phyloP scores from a whole-genome alignment of 257 asterid genomes.

The Salvia splendens region DNA sequence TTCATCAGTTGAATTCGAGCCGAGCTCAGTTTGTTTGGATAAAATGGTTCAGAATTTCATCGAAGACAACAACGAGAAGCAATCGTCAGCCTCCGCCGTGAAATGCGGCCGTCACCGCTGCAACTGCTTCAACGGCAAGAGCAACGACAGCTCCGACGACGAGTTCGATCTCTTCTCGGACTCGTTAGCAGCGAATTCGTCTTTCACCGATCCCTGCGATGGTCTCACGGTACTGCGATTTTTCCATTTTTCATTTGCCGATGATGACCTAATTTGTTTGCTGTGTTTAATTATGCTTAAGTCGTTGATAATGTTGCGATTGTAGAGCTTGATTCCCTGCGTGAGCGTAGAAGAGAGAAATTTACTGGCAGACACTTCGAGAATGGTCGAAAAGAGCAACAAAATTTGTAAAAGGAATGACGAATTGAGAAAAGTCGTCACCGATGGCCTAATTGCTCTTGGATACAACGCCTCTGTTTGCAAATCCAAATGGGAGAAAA shows the following conservation, averaged over 20 bases:
- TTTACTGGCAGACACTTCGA: slow-evolving; percentile 73
- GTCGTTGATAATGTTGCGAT: neutral
- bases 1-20: slow-evolving; percentile 72
- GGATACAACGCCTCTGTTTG: slow-evolving; percentile 75
- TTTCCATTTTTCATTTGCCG: neutral
- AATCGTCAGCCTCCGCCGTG: slow-evolving; percentile 38
- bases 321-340: slow-evolving; percentile 76
- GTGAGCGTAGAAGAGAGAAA: slow-evolving; percentile 66
- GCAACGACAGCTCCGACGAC: slow-evolving; percentile 82
- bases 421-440: slow-evolving; percentile 60
- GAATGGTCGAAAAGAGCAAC: slow-evolving; percentile 61
- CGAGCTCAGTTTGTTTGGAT: slow-evolving; percentile 76
- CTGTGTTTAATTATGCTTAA: neutral
- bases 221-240: slow-evolving; percentile 59
- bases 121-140: slow-evolving; percentile 78
- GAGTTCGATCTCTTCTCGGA: slow-evolving; percentile 56
- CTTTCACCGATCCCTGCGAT: slow-evolving; percentile 56
- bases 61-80: slow-evolving; percentile 67
- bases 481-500: slow-evolving; percentile 86
- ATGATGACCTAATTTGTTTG: neutral
- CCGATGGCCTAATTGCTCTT: slow-evolving; percentile 55
- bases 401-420: slow-evolving; percentile 60
- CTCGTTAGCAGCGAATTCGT: slow-evolving; percentile 42
- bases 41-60: slow-evolving; percentile 79
- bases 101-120: slow-evolving; percentile 77